phyloP scores from a whole-genome alignment of 2,329 filamentous ascomycete species.

The Neobulgaria alba region DNA sequence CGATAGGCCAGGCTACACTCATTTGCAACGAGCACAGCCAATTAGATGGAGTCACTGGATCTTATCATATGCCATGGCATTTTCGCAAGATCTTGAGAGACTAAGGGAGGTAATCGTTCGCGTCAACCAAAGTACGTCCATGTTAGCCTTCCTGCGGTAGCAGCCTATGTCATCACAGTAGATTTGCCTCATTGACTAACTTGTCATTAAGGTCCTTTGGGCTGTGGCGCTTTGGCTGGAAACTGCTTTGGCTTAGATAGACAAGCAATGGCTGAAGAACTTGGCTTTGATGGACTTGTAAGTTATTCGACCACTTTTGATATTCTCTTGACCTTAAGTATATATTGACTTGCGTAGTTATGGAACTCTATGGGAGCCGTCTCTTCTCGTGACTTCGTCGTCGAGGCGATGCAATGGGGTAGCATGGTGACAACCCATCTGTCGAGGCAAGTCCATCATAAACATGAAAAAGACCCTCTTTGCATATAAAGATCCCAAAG shows the following conservation, averaged over 20 bases:
- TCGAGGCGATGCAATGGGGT: conserved; percentile 75
- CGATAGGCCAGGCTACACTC: conserved; percentile 70
- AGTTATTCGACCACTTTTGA: not conserved
- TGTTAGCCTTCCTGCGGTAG: no score
- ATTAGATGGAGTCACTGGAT: conserved; percentile 79
- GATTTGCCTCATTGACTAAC: not conserved
- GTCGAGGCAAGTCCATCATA: conserved; percentile 44
- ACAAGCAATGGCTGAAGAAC: conserved; percentile 68
- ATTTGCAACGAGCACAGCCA: conserved; percentile 73
- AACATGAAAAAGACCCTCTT: no score
- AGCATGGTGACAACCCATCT: conserved; percentile 72
- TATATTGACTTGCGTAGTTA: conserved; percentile 3
- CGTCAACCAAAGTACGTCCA: conserved; percentile 50
- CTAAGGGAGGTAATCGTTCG: conserved; percentile 63
- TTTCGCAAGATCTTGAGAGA: conserved; percentile 67
- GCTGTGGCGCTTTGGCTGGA: conserved; percentile 56
- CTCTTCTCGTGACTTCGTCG: conserved; percentile 59
- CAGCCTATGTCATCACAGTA: no score
- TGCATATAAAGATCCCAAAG: no score
- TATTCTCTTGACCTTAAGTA: not conserved
- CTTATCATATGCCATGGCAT: conserved; percentile 63
- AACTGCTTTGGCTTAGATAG: conserved; percentile 78
- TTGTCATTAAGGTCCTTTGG: conserved; percentile 30
- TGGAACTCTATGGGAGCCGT: conserved; percentile 73
- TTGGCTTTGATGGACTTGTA: conserved; percentile 68